Conservation (phyloP, 139 green algal species). For the Chlamydomonas schloesseri region DNA sequence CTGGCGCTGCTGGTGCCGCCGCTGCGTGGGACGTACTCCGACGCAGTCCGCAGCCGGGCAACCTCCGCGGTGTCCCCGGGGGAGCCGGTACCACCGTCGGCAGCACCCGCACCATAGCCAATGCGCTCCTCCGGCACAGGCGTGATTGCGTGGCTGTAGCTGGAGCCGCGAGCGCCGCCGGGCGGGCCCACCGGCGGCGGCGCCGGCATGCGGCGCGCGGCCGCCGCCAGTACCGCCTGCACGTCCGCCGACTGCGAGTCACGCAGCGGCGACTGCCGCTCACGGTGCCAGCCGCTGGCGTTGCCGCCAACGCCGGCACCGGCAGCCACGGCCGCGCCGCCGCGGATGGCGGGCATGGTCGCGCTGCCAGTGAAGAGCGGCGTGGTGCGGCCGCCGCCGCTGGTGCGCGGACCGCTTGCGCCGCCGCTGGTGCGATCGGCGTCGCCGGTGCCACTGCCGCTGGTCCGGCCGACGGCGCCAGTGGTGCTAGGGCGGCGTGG, state of each 20-base stretch:
- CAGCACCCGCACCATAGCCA: neutral
- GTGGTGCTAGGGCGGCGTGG: too few relatives aligned
- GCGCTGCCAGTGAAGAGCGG: too few relatives aligned
- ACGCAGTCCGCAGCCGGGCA: neutral
- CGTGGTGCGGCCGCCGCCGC: too few relatives aligned
- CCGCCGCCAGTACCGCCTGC: neutral
- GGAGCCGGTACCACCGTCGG: too few relatives aligned
- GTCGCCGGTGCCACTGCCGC: too few relatives aligned
- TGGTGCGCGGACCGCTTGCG: too few relatives aligned
- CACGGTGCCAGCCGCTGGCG: too few relatives aligned
- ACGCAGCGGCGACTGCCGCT: neutral
- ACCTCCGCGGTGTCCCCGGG: neutral
- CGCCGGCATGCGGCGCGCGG: neutral
- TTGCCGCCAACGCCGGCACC: too few relatives aligned
- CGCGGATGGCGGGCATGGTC: too few relatives aligned
- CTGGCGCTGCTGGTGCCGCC: neutral
- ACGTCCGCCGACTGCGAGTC: neutral
- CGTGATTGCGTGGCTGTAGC: neutral
- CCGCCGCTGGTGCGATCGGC: too few relatives aligned
- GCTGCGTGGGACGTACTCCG: neutral
- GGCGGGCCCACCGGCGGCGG: neutral
- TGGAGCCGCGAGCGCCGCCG: neutral
- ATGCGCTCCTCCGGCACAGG: conserved; percentile 21
- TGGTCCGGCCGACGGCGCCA: too few relatives aligned
- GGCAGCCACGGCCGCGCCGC: too few relatives aligned